These are phyloP conservation scores for Cudoniella acicularis DNA, from an alignment of 495 filamentous ascomycete species.

Conservation along the genomic window DNA sequence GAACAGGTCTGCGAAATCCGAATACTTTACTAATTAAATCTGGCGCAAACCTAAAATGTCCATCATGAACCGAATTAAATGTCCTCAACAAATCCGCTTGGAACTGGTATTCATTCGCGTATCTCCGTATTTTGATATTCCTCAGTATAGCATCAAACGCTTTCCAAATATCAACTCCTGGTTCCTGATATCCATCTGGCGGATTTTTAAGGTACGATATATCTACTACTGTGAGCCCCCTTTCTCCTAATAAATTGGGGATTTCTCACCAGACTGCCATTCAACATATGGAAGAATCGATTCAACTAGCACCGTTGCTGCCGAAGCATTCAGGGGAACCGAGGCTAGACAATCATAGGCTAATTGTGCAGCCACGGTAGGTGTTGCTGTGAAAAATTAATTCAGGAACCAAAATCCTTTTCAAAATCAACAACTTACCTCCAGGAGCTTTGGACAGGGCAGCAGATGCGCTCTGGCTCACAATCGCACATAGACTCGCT, in stretches of 20 bases:
- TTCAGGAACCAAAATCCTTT: not conserved
- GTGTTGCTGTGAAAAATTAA: not conserved
- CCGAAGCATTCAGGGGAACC: conserved; percentile 22
- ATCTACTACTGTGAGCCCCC: conserved; percentile 15
- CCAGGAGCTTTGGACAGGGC: not conserved
- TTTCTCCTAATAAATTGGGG: conserved; percentile 12
- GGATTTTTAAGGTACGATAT: conserved; percentile 28
- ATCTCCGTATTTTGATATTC: conserved; percentile 21
- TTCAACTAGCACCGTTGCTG: conserved; percentile 18
- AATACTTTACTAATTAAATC: conserved; percentile 34
- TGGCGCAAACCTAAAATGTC: conserved; percentile 36
- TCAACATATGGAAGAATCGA: conserved; percentile 15
- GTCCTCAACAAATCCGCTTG: conserved; percentile 28
- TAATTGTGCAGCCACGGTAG: conserved; percentile 10
- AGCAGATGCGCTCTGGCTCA: not conserved
- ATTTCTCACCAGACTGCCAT: conserved; percentile 8
- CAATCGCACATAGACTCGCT: conserved; percentile 2
- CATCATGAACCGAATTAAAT: conserved; percentile 38
- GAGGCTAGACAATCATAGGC: conserved; percentile 26
- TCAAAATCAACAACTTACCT: not conserved
- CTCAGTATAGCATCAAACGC: conserved; percentile 23
- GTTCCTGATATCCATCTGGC: conserved; percentile 21
- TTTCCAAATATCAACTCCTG: conserved; percentile 22
- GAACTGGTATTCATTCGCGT: conserved; percentile 28
- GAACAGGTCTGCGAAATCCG: conserved; percentile 30